Conservation (phyloP, 805 yeast species). For the Suhomyces faveliae region DNA sequence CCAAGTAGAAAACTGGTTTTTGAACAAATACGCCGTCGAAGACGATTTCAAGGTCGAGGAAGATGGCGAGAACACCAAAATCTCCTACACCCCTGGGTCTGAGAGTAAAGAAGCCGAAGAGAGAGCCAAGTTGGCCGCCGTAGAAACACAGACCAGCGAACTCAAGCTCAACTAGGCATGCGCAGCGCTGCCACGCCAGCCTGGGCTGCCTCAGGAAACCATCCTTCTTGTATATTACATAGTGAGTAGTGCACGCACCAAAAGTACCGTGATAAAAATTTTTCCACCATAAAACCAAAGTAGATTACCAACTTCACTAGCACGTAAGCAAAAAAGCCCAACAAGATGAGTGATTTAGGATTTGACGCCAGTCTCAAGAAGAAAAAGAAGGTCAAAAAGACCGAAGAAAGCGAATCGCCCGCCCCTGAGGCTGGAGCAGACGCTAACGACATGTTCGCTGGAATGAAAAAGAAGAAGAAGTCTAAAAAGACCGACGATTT, state of each 20-base stretch:
- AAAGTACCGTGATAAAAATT: constrained; percentile 5
- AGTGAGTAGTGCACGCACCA: constrained; percentile 3
- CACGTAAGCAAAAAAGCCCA: neutral
- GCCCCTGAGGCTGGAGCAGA: constrained; percentile 38
- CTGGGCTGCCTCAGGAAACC: neutral
- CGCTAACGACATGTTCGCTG: constrained; percentile 63
- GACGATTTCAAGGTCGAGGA: constrained; percentile 48
- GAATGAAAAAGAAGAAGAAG: constrained; percentile 78
- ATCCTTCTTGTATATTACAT: constrained; percentile 1
- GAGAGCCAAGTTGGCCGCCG: constrained; percentile 36
- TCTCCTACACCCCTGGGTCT: constrained; percentile 43
- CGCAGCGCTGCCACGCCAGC: neutral
- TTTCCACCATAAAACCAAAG: constrained; percentile 5
- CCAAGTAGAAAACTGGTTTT: constrained; percentile 74
- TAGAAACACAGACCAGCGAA: constrained; percentile 4
- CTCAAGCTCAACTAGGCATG: neutral
- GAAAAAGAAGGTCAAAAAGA: constrained; percentile 65
- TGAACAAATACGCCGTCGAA: constrained; percentile 69
- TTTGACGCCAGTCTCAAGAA: constrained; percentile 75
- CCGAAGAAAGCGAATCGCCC: constrained; percentile 40
- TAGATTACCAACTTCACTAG: neutral
- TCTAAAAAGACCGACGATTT: constrained; percentile 45
- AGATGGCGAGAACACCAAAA: constrained; percentile 40
- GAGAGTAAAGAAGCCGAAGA: constrained; percentile 44
- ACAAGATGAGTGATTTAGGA: constrained; percentile 52